Evolutionary conservation across 2,329 filamentous ascomycete genomes (phyloP).

Genomic region (Fusarium nelsonii): DNA sequence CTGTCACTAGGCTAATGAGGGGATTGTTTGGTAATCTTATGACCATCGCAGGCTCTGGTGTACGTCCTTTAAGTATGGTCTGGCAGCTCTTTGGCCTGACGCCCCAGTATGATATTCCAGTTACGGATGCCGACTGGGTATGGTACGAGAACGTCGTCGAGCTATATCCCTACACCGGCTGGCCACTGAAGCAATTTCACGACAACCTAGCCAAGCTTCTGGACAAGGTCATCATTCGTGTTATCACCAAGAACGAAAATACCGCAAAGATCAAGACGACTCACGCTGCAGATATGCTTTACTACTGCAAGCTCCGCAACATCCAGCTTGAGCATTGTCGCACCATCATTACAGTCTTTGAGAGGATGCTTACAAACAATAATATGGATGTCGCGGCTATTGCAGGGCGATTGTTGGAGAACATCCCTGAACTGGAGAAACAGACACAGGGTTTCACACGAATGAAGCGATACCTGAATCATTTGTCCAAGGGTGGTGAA

Average conservation of each 20-base stretch:
- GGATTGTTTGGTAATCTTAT: constrained; percentile 19
- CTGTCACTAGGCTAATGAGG: constrained; percentile 14
- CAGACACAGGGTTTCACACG: constrained; percentile 9
- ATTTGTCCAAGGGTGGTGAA: background rate
- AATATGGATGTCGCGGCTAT: background rate
- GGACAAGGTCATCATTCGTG: constrained; percentile 22
- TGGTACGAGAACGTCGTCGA: constrained; percentile 29
- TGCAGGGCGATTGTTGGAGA: background rate
- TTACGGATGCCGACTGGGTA: background rate
- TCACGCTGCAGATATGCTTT: background rate
- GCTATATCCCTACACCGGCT: constrained; percentile 21
- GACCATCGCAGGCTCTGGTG: constrained; percentile 18
- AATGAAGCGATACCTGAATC: constrained; percentile 7
- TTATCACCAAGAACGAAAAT: constrained; percentile 17
- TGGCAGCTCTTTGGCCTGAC: constrained; percentile 14
- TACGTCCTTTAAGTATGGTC: constrained; percentile 22
- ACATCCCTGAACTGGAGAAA: background rate
- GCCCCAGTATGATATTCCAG: constrained; percentile 12
- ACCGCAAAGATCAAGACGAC: constrained; percentile 1
- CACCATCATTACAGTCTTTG: constrained; percentile 5
- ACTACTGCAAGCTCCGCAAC: constrained; percentile 19
- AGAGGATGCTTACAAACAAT: constrained; percentile 5
- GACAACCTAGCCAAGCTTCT: constrained; percentile 12
- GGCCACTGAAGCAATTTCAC: constrained; percentile 18
- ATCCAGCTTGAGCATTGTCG: constrained; percentile 26